phyloP scores from a whole-genome alignment of 805 yeast genomes.

The Hanseniaspora jakobsenii region DNA sequence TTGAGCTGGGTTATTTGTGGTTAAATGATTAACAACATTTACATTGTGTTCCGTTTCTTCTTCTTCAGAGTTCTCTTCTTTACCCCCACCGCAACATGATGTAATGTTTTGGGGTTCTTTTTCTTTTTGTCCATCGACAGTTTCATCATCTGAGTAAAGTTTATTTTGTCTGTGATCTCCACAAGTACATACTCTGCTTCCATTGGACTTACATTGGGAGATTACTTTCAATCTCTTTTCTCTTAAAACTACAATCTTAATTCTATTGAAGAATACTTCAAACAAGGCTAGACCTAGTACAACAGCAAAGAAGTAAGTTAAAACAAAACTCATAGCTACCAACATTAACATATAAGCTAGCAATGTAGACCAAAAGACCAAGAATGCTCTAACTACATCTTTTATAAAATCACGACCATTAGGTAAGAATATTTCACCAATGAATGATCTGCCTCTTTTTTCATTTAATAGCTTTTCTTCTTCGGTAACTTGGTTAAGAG shows the following conservation, averaged over 20 bases:
- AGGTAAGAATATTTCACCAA: conserved; percentile 22
- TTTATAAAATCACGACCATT: conserved; percentile 20
- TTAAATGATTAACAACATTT: conserved; percentile 3
- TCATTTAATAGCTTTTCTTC: conserved; percentile 23
- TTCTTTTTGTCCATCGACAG: neutral
- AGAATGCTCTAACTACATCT: conserved; percentile 43
- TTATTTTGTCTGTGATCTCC: conserved; percentile 20
- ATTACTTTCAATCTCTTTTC: conserved; percentile 26
- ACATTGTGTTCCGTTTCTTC: conserved; percentile 5
- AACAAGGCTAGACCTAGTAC: conserved; percentile 59
- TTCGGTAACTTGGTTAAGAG: conserved; percentile 23
- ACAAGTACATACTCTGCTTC: conserved; percentile 22
- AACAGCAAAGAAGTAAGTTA: conserved; percentile 62
- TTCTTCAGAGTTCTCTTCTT: neutral
- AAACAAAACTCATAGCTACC: conserved; percentile 60
- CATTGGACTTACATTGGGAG: conserved; percentile 25
- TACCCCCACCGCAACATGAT: conserved; percentile 7
- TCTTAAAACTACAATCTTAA: conserved; percentile 25
- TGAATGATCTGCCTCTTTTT: conserved; percentile 15
- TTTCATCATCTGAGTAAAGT: neutral
- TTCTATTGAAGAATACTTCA: conserved; percentile 55
- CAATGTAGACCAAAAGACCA: conserved; percentile 52
- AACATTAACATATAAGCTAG: conserved; percentile 64
- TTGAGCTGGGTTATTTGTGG: conserved; percentile 9
- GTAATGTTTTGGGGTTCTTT: too few species aligned